Evolutionary conservation across 768 basidiomycete species (phyloP).

Genomic region (Leucocoprinus birnbaumii): DNA sequence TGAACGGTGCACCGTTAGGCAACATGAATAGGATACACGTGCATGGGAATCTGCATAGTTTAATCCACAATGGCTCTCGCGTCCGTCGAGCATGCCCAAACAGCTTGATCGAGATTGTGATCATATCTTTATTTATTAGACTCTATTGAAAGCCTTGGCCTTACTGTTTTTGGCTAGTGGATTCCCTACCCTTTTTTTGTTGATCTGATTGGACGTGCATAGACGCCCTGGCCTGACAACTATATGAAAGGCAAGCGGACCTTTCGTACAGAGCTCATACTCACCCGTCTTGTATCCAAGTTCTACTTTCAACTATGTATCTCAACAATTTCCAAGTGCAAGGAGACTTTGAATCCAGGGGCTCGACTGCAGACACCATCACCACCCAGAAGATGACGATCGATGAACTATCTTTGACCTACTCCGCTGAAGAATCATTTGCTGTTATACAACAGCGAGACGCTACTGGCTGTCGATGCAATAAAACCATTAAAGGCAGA

Average conservation of each 20-base stretch:
- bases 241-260: not conserved
- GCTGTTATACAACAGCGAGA: constrained; percentile 42
- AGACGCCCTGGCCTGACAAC: not conserved
- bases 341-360: constrained; percentile 6
- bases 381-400: constrained; percentile 34
- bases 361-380: constrained; percentile 5
- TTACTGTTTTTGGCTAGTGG: not conserved
- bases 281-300: not conserved
- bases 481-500: constrained; percentile 69
- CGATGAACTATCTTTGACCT: constrained; percentile 32
- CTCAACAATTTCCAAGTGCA: constrained; percentile 6
- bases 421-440: constrained; percentile 35
- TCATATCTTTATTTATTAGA: not conserved
- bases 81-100: not conserved
- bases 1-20: not conserved
- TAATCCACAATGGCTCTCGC: not conserved
- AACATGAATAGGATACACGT: not conserved
- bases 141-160: not conserved
- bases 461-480: constrained; percentile 63
- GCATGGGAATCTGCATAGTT: not conserved
- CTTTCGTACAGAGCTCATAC: not conserved
- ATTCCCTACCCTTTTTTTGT: not conserved
- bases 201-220: not conserved
- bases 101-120: not conserved
- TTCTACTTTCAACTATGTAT: not conserved